phyloP scores from a whole-genome alignment of 176 grass and related monocot species.

The Thinopyrum elongatum region DNA sequence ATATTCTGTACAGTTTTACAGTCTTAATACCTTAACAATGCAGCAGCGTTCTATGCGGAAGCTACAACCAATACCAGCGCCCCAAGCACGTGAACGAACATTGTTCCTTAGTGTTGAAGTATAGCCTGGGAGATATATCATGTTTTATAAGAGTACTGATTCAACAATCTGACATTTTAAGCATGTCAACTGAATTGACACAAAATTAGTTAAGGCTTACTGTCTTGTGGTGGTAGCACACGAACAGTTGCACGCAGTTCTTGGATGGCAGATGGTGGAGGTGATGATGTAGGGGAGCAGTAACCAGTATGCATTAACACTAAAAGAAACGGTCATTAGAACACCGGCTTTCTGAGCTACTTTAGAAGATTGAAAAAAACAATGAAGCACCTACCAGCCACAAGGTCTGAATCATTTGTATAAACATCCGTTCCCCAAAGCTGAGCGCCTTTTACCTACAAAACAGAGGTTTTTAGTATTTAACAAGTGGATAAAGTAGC shows the following conservation, averaged over 20 bases:
- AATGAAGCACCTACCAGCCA: conserved; percentile 59
- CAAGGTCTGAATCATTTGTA: conserved; percentile 96
- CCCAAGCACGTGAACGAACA: conserved; percentile 98
- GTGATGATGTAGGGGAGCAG: conserved; percentile 79
- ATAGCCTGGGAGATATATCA: conserved; percentile 57
- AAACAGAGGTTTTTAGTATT: conserved; percentile 24
- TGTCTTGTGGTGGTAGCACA: conserved; percentile 73
- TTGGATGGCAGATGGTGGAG: conserved; percentile 76
- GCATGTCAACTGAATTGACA: background rate
- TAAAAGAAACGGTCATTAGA: conserved; percentile 40
- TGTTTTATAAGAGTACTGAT: conserved; percentile 28
- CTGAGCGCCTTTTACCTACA: conserved; percentile 96
- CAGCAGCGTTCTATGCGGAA: conserved; percentile 85
- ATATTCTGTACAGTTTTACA: background rate
- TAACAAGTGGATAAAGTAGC: conserved; percentile 19
- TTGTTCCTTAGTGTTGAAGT: conserved; percentile 95
- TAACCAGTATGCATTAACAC: conserved; percentile 98
- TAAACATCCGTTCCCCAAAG: conserved; percentile 97
- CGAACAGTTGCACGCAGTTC: conserved; percentile 72
- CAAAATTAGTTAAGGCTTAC: conserved; percentile 36
- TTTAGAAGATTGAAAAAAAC: conserved; percentile 19
- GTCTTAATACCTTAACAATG: conserved; percentile 83
- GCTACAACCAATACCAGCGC: conserved; percentile 92
- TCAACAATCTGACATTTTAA: conserved; percentile 7
- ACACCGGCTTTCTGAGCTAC: conserved; percentile 16